Evolutionary conservation across 176 grass and related monocot species (phyloP).

Genomic region (Oryza meyeriana): DNA sequence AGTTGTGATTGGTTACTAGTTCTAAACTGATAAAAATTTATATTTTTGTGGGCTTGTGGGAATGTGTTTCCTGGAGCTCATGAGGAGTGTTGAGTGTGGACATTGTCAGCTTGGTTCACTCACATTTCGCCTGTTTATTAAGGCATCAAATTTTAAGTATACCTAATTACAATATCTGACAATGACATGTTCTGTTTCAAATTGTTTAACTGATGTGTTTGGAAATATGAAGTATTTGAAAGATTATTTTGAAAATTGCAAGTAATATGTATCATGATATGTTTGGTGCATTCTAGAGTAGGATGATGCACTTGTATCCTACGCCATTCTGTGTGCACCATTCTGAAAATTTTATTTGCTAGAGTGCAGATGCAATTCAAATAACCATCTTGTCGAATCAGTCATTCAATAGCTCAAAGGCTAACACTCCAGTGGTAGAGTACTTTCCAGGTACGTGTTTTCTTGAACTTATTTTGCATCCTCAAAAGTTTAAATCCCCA

Average conservation of each 20-base stretch:
- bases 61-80: background rate
- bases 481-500: background rate
- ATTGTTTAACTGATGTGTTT: background rate
- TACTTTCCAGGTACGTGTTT: conserved; percentile 74
- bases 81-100: background rate
- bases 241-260: background rate
- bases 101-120: conserved; percentile 9
- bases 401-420: conserved; percentile 49
- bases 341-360: conserved; percentile 49
- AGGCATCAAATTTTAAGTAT: background rate
- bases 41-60: background rate
- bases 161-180: background rate
- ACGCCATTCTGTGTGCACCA: background rate
- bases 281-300: conserved; percentile 10
- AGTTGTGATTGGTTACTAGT: background rate
- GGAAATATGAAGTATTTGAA: conserved; percentile 13
- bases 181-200: background rate
- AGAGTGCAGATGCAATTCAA: conserved; percentile 88
- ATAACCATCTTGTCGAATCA: conserved; percentile 64
- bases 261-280: background rate
- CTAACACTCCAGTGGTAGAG: conserved; percentile 46
- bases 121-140: conserved; percentile 12
- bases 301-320: background rate
- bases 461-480: background rate
- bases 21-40: background rate